Evolutionary conservation across 2,329 filamentous ascomycete genomes (phyloP).

Genomic region (Neonectria sp.): DNA sequence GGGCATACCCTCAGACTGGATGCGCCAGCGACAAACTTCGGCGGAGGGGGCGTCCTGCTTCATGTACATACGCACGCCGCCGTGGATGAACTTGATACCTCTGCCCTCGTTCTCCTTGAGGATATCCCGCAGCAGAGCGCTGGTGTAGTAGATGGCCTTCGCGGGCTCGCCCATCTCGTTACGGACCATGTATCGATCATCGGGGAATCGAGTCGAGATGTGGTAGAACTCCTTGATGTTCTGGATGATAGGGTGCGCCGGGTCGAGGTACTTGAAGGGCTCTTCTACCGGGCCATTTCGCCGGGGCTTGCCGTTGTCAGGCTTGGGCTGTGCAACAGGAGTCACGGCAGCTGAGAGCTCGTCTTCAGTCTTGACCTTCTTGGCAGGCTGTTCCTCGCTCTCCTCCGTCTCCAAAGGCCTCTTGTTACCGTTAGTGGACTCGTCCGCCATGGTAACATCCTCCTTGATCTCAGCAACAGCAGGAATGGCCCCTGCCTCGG

Average conservation of each 20-base stretch:
- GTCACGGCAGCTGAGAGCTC: constrained; percentile 38
- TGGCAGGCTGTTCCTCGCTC: constrained; percentile 58
- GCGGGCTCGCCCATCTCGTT: constrained; percentile 90
- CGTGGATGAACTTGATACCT: constrained; percentile 96
- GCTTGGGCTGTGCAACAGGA: constrained; percentile 45
- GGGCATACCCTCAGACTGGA: constrained; percentile 93
- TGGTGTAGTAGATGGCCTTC: constrained; percentile 98
- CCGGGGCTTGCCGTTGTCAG: constrained; percentile 53
- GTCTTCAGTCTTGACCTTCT: constrained; percentile 64
- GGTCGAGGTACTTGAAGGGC: constrained; percentile 90
- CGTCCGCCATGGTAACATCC: constrained; percentile 52
- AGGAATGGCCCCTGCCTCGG: constrained; percentile 44
- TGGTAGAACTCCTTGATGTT: constrained; percentile 89
- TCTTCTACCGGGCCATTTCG: constrained; percentile 80
- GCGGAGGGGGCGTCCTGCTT: constrained; percentile 93
- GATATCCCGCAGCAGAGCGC: constrained; percentile 86
- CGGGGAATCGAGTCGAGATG: constrained; percentile 86
- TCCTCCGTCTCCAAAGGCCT: constrained; percentile 55
- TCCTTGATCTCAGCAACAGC: constrained; percentile 33
- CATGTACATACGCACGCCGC: constrained; percentile 98
- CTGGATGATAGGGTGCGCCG: constrained; percentile 81
- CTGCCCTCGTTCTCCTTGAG: constrained; percentile 89
- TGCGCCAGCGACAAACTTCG: constrained; percentile 92
- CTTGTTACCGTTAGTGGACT: constrained; percentile 52
- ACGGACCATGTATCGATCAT: constrained; percentile 94